Evolutionary conservation across 352 stramenopile genomes (phyloP).

Genomic region (Aphanomyces euteiches): DNA sequence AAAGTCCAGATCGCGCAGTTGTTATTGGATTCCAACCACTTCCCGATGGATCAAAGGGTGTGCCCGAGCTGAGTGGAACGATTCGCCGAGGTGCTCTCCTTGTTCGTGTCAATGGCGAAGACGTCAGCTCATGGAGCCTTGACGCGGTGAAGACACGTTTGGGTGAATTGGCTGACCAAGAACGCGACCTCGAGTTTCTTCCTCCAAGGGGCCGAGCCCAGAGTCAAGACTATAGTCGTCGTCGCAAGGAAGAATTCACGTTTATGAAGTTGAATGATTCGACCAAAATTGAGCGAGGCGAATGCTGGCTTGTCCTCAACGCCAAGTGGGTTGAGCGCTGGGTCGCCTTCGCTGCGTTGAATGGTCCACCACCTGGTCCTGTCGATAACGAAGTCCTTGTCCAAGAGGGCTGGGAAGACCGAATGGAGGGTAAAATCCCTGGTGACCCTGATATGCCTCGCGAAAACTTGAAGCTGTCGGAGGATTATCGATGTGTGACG

Average conservation of each 20-base stretch:
- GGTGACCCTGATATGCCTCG: constrained; percentile 46
- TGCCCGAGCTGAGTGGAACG: constrained; percentile 43
- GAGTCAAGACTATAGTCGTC: constrained; percentile 48
- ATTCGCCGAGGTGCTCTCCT: constrained; percentile 46
- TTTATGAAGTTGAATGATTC: constrained; percentile 56
- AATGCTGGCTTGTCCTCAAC: constrained; percentile 70
- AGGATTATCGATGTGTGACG: constrained; percentile 65
- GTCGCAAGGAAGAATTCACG: constrained; percentile 54
- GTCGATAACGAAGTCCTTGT: constrained; percentile 58
- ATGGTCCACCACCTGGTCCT: constrained; percentile 46
- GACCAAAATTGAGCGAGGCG: constrained; percentile 50
- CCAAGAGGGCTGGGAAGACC: constrained; percentile 47
- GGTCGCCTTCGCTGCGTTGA: constrained; percentile 49
- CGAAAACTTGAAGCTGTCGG: constrained; percentile 41
- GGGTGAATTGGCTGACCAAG: constrained; percentile 35
- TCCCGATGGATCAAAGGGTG: constrained; percentile 45
- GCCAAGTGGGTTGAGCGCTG: constrained; percentile 63
- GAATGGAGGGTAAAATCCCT: constrained; percentile 30
- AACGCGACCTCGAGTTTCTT: constrained; percentile 47
- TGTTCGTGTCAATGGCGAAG: constrained; percentile 58
- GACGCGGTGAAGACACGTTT: constrained; percentile 47
- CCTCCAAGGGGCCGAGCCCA: constrained; percentile 38
- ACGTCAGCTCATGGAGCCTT: constrained; percentile 47
- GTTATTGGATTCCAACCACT: constrained; percentile 63
- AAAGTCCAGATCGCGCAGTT: constrained; percentile 38